Conservation (phyloP, 768 basidiomycete genomes). For the Cystobasidiopsis lactophilus region DNA sequence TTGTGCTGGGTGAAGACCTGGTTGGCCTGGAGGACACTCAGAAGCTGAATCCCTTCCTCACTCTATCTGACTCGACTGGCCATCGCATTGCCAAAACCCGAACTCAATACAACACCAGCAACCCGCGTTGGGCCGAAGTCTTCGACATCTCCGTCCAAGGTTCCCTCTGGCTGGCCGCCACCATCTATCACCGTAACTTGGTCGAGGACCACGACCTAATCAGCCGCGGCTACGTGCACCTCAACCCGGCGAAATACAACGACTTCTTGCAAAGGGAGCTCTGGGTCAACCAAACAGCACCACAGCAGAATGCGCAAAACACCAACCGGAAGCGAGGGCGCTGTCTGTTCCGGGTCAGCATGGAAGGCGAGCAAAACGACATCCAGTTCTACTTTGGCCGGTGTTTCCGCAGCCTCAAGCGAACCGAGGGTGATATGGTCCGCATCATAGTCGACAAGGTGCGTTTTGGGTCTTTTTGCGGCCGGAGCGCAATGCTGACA, state of each 20-base stretch:
- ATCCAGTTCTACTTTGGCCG: constrained; percentile 93
- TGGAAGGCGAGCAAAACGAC: constrained; percentile 98
- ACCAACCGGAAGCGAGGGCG: constrained; percentile 34
- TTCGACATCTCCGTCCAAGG: constrained; percentile 86
- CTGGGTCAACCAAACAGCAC: constrained; percentile 41
- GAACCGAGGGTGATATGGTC: constrained; percentile 86
- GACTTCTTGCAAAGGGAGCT: constrained; percentile 78
- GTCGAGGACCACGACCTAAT: constrained; percentile 46
- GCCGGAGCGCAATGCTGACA: neutral
- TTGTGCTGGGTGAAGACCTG: constrained; percentile 75
- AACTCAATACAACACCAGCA: constrained; percentile 73
- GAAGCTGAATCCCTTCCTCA: constrained; percentile 78
- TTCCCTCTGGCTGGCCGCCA: constrained; percentile 91
- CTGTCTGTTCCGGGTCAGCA: constrained; percentile 67
- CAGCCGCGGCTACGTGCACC: constrained; percentile 72
- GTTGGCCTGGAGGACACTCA: constrained; percentile 36
- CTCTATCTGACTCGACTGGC: constrained; percentile 77
- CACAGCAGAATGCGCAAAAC: constrained; percentile 25
- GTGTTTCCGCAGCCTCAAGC: constrained; percentile 69
- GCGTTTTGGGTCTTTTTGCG: constrained; percentile 8
- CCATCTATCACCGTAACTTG: constrained; percentile 68
- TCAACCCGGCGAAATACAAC: constrained; percentile 68
- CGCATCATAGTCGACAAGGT: constrained; percentile 95
- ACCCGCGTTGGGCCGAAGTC: constrained; percentile 94
- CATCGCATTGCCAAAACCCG: constrained; percentile 79